Base-by-base conservation (phyloP, 2,329 filamentous ascomycete genomes). In the Sclerotinia subarctica region DNA sequence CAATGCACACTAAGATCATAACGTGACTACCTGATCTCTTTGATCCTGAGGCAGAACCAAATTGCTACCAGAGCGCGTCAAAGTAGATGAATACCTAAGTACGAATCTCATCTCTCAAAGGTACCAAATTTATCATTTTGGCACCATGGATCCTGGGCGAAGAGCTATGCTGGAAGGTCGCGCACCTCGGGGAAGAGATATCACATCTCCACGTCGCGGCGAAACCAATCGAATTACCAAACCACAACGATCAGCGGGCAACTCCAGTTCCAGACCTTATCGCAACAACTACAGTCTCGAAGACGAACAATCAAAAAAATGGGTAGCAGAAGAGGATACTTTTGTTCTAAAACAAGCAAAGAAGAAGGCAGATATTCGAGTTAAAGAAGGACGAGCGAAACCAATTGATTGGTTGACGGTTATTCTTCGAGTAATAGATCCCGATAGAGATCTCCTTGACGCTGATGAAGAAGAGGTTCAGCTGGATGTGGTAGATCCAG, bases 311-410 rank as follows among this genome's bases (percentile, higher is more conserved):
- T 90, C 89, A 72, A 84, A 88, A 35, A 86, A 90, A 76, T 99
- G 95, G 84, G 92, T 98, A 26, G 92, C 94, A 64, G 92, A 96
- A 74, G 95, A 99, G 79, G 95, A 99, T 81, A 89, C 90, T 72
- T 99, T 99, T 76, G 95, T 98, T 68, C 82, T 99, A 76, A 94
- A 93, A 79, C 95, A 99, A 80, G 91, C 94, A 58, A 99, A 98
- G 84, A 98, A 96, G 83, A 98, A 97, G 82, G 94, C 95, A 53
- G 92, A 94, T 72, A 96, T 99, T 73, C 90, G 95, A 52, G 93
- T 98, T 57, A 92, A 93, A 74, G 94, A 96, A 79, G 91, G 91
- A 15, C 88, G 96, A 73, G 94, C 94, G 67, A 94, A 93, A 77
- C 91, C 94, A 13, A 94, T 98, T 75, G 95, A 99, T 81, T 94